Percentiles rank a stretch among this genome's conserved stretches.
phyloP scores from a whole-genome alignment of 192 early-diverging fungal genomes.

The Backusella luteola region DNA sequence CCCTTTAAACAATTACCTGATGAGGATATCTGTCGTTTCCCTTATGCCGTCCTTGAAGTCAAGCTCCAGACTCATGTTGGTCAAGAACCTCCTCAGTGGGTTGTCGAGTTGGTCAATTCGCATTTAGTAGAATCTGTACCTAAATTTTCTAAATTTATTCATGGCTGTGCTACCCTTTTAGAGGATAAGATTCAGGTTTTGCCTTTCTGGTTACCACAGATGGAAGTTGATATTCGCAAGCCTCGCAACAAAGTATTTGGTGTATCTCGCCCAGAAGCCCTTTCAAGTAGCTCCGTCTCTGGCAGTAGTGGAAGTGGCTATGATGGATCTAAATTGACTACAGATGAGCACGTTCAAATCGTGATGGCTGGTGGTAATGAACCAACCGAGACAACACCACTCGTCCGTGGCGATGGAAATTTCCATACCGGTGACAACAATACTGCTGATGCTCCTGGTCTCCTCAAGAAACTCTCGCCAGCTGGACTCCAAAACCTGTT shows the following conservation, averaged over 20 bases:
- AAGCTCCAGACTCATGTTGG: slow-evolving; percentile 95
- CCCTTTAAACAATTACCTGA: slow-evolving; percentile 89
- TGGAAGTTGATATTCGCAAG: slow-evolving; percentile 92
- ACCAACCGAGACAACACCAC: slow-evolving; percentile 29
- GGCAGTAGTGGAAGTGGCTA: slow-evolving; percentile 39
- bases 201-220: slow-evolving; percentile 95
- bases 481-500: slow-evolving; percentile 30
- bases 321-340: slow-evolving; percentile 36
- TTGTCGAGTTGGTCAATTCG: slow-evolving; percentile 83
- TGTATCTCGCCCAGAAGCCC: slow-evolving; percentile 44
- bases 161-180: slow-evolving; percentile 87
- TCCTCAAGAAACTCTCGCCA: slow-evolving; percentile 33
- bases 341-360: slow-evolving; percentile 37
- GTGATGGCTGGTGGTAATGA: not conserved
- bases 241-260: slow-evolving; percentile 57
- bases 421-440: not conserved
- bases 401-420: slow-evolving; percentile 9
- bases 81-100: slow-evolving; percentile 91
- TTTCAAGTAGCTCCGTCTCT: slow-evolving; percentile 18
- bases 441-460: not conserved
- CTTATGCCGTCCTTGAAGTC: slow-evolving; percentile 96
- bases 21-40: slow-evolving; percentile 86
- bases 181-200: slow-evolving; percentile 79
- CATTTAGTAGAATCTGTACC: slow-evolving; percentile 93
- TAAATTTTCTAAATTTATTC: slow-evolving; percentile 98